Evolutionary conservation across 1,284 basidiomycete genomes (phyloP).

Genomic region (Tilletiaria anomala): DNA sequence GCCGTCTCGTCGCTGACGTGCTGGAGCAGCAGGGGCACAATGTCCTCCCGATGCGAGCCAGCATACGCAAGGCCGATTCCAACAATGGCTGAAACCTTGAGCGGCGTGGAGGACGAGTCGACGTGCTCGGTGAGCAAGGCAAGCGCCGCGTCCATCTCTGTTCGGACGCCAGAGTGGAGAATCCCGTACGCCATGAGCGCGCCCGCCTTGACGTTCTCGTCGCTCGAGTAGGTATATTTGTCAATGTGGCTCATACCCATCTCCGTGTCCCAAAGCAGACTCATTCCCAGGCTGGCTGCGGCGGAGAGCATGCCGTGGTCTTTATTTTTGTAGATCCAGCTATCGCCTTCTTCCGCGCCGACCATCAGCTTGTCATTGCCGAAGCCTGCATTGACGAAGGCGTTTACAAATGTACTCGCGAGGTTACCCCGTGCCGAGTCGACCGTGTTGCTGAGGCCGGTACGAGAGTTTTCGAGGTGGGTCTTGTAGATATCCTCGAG

Average conservation of each 20-base stretch:
- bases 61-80: conserved; percentile 70
- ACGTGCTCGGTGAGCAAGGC: conserved; percentile 83
- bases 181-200: conserved; percentile 89
- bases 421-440: conserved; percentile 90
- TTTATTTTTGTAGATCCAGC: conserved; percentile 99
- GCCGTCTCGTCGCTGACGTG: conserved; percentile 34
- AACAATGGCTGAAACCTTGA: conserved; percentile 73
- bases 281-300: conserved; percentile 80
- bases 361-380: conserved; percentile 99
- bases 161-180: conserved; percentile 73
- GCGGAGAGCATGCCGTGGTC: conserved; percentile 98
- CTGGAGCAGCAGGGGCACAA: conserved; percentile 42
- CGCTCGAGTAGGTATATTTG: conserved; percentile 90
- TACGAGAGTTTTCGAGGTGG: conserved; percentile 61
- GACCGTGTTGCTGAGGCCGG: conserved; percentile 45
- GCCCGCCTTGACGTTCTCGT: conserved; percentile 95
- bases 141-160: conserved; percentile 83
- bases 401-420: conserved; percentile 94
- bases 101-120: conserved; percentile 66
- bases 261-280: conserved; percentile 92
- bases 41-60: conserved; percentile 76
- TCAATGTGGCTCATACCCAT: conserved; percentile 86
- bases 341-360: conserved; percentile 82
- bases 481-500: conserved; percentile 96
- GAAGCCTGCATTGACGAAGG: conserved; percentile 96